phyloP scores from a whole-genome alignment of 1,284 basidiomycete genomes.

The Microbotryum silenes-acaulis region DNA sequence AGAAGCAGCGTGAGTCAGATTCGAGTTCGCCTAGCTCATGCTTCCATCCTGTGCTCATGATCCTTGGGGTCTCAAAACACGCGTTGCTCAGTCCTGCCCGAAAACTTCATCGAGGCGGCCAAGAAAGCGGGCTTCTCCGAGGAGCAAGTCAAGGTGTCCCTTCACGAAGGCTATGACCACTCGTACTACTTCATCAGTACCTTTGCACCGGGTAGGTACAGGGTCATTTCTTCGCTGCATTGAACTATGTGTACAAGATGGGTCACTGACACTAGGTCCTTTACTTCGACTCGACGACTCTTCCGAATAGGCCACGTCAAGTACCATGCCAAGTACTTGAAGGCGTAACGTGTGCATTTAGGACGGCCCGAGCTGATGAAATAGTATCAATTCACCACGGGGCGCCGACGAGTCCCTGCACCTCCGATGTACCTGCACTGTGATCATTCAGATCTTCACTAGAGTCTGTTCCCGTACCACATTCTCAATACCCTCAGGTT shows the following conservation, averaged over 20 bases:
- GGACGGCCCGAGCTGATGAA: too few species aligned
- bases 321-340: slow-evolving; percentile 47
- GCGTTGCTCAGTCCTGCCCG: slow-evolving; percentile 56
- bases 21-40: background rate
- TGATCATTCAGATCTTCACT: too few species aligned
- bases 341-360: slow-evolving; percentile 33
- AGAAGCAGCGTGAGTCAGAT: slow-evolving; percentile 26
- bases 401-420: too few species aligned
- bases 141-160: slow-evolving; percentile 67
- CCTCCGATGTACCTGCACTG: too few species aligned
- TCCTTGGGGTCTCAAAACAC: background rate
- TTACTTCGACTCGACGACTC: background rate
- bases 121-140: slow-evolving; percentile 63
- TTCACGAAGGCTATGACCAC: slow-evolving; percentile 84
- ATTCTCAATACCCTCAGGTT: too few species aligned
- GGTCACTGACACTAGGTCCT: background rate
- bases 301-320: slow-evolving; percentile 42
- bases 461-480: too few species aligned
- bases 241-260: background rate
- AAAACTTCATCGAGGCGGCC: slow-evolving; percentile 73
- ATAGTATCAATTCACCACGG: too few species aligned
- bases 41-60: background rate
- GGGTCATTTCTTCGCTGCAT: background rate
- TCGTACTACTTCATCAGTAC: slow-evolving; percentile 71
- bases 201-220: slow-evolving; percentile 44